Evolutionary conservation across 805 yeast species (phyloP), one percentile per base, ranked within the genome.

Genomic region (Danielia oregonensis): DNA sequence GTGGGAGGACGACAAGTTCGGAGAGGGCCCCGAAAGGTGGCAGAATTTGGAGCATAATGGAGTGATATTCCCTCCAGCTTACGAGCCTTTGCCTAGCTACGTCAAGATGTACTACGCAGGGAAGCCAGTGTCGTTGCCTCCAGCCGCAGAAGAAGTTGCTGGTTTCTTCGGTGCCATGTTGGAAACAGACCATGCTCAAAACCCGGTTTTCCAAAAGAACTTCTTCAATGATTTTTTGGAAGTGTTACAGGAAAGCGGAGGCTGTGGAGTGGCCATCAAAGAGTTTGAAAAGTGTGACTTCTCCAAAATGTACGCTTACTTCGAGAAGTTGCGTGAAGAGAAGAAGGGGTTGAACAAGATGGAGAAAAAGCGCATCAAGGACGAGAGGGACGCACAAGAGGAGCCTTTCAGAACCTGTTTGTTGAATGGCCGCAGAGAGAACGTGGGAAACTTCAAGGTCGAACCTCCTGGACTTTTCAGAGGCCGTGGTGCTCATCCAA

Each of bases 401-500:
- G 96, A 84, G 54, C 81, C 82, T 19, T 91, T 68, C 63, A 86
- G 85, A 52, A 78, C 74, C 17, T 91, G 97, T 64, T 55, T 74
- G 22, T 65, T 91, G 30, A 86, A 91, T 55, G 97, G 96, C 12
- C 74, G 95, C 47, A 82, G 76, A 51, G 96, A 91, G 53, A 89
- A 82, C 49, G 94, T 91, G 19, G 97, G 97, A 16, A 91, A 91
- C 56, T 91, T 91, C 59, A 71, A 91, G 53, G 81, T 91, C 31
- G 98, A 91, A 68, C 97, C 97, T 21, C 97, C 98, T 0, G 97
- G 95, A 2, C 65, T 91, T 36, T 91, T 89, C 56, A 73, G 97
- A 59, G 98, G 97, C 28, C 84, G 97, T 59, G 97, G 97, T 52
- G 88, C 91, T 0, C 97, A 89, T 58, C 97, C 97, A 12, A 87